phyloP scores from a whole-genome alignment of 2,329 filamentous ascomycete species.

The Rhexocercosporidium sp. region DNA sequence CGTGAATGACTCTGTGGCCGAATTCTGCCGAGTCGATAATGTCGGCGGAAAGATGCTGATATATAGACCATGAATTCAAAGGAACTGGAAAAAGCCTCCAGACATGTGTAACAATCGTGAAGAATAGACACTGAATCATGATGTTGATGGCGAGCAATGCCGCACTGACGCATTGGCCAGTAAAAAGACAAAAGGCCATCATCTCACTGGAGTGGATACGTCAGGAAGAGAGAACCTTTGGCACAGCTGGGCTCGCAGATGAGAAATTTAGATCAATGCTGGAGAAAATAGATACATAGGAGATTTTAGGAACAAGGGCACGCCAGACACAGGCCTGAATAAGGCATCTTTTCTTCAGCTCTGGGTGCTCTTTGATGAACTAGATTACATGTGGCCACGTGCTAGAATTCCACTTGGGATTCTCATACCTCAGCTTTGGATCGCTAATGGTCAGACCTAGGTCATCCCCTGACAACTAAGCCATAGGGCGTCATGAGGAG shows the following conservation, averaged over 20 bases:
- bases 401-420: conserved; percentile 16
- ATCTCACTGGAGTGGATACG: conserved; percentile 13
- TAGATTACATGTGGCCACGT: conserved; percentile 17
- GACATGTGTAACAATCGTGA: conserved; percentile 9
- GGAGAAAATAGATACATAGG: conserved; percentile 14
- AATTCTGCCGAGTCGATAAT: background rate
- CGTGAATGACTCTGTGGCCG: background rate
- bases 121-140: background rate
- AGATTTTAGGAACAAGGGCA: conserved; percentile 8
- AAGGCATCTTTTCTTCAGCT: conserved; percentile 24
- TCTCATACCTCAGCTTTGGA: conserved; percentile 3
- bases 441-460: conserved; percentile 16
- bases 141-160: conserved; percentile 16
- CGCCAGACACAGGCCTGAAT: conserved; percentile 7
- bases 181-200: conserved; percentile 9
- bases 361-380: conserved; percentile 2
- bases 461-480: conserved; percentile 3
- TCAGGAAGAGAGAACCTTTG: conserved; percentile 5
- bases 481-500: conserved; percentile 1
- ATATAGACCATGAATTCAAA: conserved; percentile 9
- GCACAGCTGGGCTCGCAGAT: conserved; percentile 11
- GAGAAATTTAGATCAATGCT: conserved; percentile 14
- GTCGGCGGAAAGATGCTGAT: background rate
- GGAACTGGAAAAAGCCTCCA: conserved; percentile 13
- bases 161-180: conserved; percentile 20